Evolutionary conservation across 345 rosid genomes (phyloP), one percentile per base, ranked within the genome.

Genomic region (Xanthoceras sorbifolium): DNA sequence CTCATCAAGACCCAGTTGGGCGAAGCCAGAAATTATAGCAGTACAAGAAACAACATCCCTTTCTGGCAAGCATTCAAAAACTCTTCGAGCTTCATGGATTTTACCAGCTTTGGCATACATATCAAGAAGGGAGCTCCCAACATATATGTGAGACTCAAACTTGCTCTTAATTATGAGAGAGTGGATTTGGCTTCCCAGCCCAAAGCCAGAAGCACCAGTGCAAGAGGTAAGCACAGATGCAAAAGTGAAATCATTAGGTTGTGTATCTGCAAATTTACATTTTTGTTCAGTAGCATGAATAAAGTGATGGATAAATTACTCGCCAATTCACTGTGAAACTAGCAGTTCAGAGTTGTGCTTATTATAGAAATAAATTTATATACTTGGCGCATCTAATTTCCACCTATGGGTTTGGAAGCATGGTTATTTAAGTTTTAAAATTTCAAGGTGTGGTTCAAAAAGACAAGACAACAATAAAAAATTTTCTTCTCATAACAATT

Each of bases 31-130:
- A 76, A 95, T 86, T n/a, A 93, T 89, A 50, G 98, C 96, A 17
- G 97, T 95, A 71, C 99, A 95, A 18, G 94, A 88, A 72, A 93
- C 98, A 82, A 94, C 98, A 86, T 94, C 98, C 86, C 98, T 89
- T 81, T 89, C 87, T 20, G 97, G 90, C 75, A 93, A 67, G 85
- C 88, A 81, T 4, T 95, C 88, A 28, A 93, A 95, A 77, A 93
- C 79, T 78, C 75, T 83, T n/a, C 82, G 87, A 79, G 99, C 98
- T 81, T 95, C 98, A 52, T 75, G 85, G 72, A 93, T 89, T 76
- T 86, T 82, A 72, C 97, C 93, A 69, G 90, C 89, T 87, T 95
- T 93, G 17, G 97, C 97, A 79, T 95, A 95, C 98, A 93, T 90
- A 84, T 95, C 97, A 73, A 95, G 95, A 54, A 95, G 97, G 67